Evolutionary conservation across 495 filamentous ascomycete genomes (phyloP).

Genomic region (Amphirosellinia nigrospora): DNA sequence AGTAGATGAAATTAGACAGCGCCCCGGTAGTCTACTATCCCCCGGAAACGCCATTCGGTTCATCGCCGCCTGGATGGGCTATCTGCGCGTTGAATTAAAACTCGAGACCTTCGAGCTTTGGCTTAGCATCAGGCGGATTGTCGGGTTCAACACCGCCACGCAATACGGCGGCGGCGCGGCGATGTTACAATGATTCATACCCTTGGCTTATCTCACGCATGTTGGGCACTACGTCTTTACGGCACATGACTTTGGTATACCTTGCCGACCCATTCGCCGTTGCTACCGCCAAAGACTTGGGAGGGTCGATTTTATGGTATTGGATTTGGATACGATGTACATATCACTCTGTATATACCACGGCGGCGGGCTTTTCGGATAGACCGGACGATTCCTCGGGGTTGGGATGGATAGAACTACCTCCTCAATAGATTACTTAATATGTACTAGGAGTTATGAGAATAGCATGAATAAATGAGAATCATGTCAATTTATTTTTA

Average conservation of each 20-base stretch:
- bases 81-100: slow-evolving; percentile 58
- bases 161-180: slow-evolving; percentile 22
- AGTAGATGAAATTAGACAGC: slow-evolving; percentile 66
- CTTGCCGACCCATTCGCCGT: neutral
- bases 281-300: neutral
- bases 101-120: slow-evolving; percentile 65
- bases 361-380: neutral
- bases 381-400: neutral
- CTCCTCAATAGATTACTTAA: neutral
- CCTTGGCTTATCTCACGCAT: neutral
- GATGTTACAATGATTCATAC: slow-evolving; percentile 25
- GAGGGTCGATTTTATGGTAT: no score
- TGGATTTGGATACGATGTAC: slow-evolving; percentile 1
- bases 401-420: neutral
- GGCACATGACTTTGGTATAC: neutral
- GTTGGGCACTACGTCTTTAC: neutral
- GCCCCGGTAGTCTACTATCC: slow-evolving; percentile 52
- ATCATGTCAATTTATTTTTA: neutral
- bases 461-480: neutral
- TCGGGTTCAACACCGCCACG: slow-evolving; percentile 40
- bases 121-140: slow-evolving; percentile 58
- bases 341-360: slow-evolving; percentile 3
- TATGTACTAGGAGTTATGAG: neutral
- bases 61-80: slow-evolving; percentile 57
- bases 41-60: slow-evolving; percentile 56